phyloP scores from a whole-genome alignment of 495 filamentous ascomycete species.

The Aspergillus carlsbadensis region DNA sequence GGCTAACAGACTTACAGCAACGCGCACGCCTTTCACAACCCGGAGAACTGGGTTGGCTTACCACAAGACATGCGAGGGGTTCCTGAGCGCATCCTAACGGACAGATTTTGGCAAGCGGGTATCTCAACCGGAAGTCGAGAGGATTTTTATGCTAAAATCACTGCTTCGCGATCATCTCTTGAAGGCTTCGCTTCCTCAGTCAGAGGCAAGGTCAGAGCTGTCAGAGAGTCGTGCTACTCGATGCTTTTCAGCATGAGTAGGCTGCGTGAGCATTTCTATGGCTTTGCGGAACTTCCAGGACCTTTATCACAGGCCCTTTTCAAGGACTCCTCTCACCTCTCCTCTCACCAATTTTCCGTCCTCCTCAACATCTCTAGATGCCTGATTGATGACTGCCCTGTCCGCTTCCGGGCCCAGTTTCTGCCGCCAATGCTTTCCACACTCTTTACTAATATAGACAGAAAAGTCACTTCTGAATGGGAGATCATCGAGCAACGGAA shows the following conservation, averaged over 20 bases:
- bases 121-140: conserved; percentile 94
- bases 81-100: conserved; percentile 80
- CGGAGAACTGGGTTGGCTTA: conserved; percentile 77
- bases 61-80: conserved; percentile 74
- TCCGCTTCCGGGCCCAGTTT: conserved; percentile 72
- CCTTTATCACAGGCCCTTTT: conserved; percentile 85
- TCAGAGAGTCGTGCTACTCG: conserved; percentile 89
- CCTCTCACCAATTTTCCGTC: conserved; percentile 88
- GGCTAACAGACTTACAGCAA: conserved; percentile 51
- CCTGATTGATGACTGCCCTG: conserved; percentile 87
- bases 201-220: conserved; percentile 79
- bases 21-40: conserved; percentile 92
- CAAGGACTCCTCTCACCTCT: conserved; percentile 77
- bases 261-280: conserved; percentile 85
- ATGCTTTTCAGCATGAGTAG: conserved; percentile 92
- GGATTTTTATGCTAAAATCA: conserved; percentile 91
- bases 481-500: conserved; percentile 61
- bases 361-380: conserved; percentile 82
- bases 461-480: conserved; percentile 87
- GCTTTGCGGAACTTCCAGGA: conserved; percentile 76
- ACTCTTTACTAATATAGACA: conserved; percentile 82
- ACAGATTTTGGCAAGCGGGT: conserved; percentile 98
- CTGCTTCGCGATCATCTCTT: conserved; percentile 80
- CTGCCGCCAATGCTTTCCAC: conserved; percentile 80
- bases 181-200: conserved; percentile 95